Conservation (phyloP, 306 rosid genomes). For the Vachellia collinsii region DNA sequence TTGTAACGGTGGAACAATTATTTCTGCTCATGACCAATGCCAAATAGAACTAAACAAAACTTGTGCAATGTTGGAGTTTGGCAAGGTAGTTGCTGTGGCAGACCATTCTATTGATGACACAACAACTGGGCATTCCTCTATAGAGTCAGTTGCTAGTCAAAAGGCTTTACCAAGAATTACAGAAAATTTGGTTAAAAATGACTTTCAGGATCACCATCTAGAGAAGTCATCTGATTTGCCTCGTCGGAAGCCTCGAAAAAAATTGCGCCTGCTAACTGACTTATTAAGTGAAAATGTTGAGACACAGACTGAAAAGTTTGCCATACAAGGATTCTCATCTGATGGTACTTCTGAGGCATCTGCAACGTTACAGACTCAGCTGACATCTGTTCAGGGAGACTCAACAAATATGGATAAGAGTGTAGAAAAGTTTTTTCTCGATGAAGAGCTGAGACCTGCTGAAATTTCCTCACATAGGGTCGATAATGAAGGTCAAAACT, state of each 20-base stretch:
- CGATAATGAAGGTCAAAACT: conserved; percentile 34
- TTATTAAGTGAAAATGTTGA: conserved; percentile 50
- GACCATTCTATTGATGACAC: conserved; percentile 35
- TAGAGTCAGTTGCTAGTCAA: conserved; percentile 33
- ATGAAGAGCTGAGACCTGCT: conserved; percentile 44
- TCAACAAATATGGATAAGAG: conserved; percentile 33
- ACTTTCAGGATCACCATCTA: conserved; percentile 36
- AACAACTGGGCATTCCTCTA: conserved; percentile 28
- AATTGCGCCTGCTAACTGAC: conserved; percentile 62
- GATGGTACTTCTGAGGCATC: conserved; percentile 37
- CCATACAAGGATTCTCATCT: conserved; percentile 40
- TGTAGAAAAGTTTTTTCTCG: conserved; percentile 47
- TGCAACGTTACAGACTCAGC: conserved; percentile 32
- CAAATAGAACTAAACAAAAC: conserved; percentile 28
- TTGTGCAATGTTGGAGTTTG: conserved; percentile 25
- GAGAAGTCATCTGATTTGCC: conserved; percentile 43
- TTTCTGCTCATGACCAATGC: conserved; percentile 38
- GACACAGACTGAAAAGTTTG: conserved; percentile 39
- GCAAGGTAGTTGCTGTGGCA: conserved; percentile 23
- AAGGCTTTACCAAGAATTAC: conserved; percentile 35
- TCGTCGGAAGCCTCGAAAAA: conserved; percentile 51
- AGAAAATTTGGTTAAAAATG: conserved; percentile 36
- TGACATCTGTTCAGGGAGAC: conserved; percentile 42
- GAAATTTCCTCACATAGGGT: conserved; percentile 40
- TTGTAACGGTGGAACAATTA: conserved; percentile 35